Base-by-base conservation (phyloP, 768 basidiomycete genomes). In the Tylopilus vinaceipallidus region DNA sequence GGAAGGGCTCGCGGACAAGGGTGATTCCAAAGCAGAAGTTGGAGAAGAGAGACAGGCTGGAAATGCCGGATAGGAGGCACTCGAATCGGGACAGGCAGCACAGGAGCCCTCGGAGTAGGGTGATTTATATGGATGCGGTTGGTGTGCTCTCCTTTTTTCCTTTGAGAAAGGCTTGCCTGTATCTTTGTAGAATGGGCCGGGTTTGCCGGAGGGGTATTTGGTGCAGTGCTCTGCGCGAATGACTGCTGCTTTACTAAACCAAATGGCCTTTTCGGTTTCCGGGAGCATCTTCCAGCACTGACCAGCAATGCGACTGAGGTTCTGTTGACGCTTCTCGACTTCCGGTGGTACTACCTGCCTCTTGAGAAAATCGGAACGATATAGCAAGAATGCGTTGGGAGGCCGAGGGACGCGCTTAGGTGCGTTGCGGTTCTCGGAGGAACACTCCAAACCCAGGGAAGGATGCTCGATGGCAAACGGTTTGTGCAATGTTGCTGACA, bases 321-420 rank as follows among this genome's bases (percentile, higher is more conserved):
- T 77, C 63, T 80, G 77, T 62, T 83, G 81, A 39, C 77, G 73
- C 38, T 71, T 72, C 63, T 79, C 77, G 32, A 76, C 67, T 20
- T 72, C 65, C 14, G 68, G 60, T 3, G 76, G 74, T 37, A 79
- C 71, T 11, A 68, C 50, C 17, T 67, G 68, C 3, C 65, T 69
- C 54, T 75, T 73, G 11, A 82, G 68, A 22, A 79, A 71, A 52
- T 79, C 72, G 20, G 77, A 78, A 36, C 81, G 72, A 65, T 75
- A 83, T 42, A 83, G 66, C 55, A 83, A 77, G 63, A 83, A 83
- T 13, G 81, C 78, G 58, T 82, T 82, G 13, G 77, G 63, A 0
- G 81, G 76, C 7, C 81, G 73, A 27, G 75, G 74, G 17, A 76
- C 71, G 39, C 73, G 72, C 35, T 63, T 56, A 14, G 45, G 19